Conservation (phyloP, 2,329 filamentous ascomycete genomes). For the Nemania diffusa region DNA sequence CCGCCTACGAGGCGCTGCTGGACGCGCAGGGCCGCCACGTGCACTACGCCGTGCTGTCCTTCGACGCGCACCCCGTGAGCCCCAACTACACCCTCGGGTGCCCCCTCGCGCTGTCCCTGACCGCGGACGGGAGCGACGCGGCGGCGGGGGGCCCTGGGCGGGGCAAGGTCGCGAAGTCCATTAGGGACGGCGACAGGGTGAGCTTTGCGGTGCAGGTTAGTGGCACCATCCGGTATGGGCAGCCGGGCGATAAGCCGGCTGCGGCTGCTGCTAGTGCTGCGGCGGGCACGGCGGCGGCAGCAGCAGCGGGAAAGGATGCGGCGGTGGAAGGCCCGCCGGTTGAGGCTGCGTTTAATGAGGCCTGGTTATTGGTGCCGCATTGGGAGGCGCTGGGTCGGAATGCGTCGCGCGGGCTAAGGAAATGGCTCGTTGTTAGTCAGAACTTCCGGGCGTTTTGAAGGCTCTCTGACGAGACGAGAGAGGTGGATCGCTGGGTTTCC, state of each 20-base stretch:
- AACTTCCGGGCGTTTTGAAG: slow-evolving; percentile 70
- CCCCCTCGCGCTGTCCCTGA: slow-evolving; percentile 54
- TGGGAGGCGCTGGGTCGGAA: slow-evolving; percentile 67
- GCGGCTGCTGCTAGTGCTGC: slow-evolving; percentile 5
- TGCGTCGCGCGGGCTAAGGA: slow-evolving; percentile 62
- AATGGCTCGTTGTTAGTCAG: slow-evolving; percentile 77
- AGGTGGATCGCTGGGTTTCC: not conserved
- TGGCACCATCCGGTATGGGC: slow-evolving; percentile 30
- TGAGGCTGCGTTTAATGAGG: slow-evolving; percentile 80
- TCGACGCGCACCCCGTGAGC: slow-evolving; percentile 83
- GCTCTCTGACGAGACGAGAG: not conserved
- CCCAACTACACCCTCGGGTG: slow-evolving; percentile 69
- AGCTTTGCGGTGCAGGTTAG: slow-evolving; percentile 78
- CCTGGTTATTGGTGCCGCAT: slow-evolving; percentile 83
- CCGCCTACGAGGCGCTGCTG: slow-evolving; percentile 75
- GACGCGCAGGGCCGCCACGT: slow-evolving; percentile 63
- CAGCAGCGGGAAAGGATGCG: slow-evolving; percentile 43
- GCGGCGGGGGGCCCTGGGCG: slow-evolving; percentile 35
- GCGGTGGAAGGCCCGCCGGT: slow-evolving; percentile 48
- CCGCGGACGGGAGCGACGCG: not conserved
- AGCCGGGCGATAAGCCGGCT: slow-evolving; percentile 50
- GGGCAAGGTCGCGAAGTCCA: slow-evolving; percentile 26
- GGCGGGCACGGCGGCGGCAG: not conserved
- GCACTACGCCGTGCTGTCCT: slow-evolving; percentile 77
- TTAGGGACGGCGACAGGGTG: slow-evolving; percentile 65